These are phyloP conservation scores for Pilobolus umbonatus DNA, from an alignment of 192 early-diverging fungal genomes.

Conservation along the genomic window DNA sequence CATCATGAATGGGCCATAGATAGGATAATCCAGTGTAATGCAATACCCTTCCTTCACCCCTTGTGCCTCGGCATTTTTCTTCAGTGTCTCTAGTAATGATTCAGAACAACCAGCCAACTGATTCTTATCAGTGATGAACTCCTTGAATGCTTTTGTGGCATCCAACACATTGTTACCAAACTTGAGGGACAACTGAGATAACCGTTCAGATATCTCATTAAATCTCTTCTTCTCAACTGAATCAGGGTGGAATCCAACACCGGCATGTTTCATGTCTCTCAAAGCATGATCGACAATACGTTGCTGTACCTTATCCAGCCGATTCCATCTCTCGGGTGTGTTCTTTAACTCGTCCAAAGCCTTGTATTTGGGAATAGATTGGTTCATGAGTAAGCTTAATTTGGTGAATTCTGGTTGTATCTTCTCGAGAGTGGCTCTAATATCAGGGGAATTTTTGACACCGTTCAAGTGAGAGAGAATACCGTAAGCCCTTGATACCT, in stretches of 20 bases:
- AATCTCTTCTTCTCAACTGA: conserved; percentile 43
- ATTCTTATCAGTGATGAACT: conserved; percentile 34
- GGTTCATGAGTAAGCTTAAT: conserved; percentile 47
- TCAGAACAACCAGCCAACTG: conserved; percentile 45
- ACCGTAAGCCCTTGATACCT: conserved; percentile 42
- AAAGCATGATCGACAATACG: conserved; percentile 46
- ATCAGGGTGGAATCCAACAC: conserved; percentile 40
- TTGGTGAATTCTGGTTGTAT: conserved; percentile 49
- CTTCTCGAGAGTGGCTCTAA: conserved; percentile 43
- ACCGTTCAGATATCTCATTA: conserved; percentile 43
- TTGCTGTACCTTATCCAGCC: conserved; percentile 43
- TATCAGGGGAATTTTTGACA: conserved; percentile 48
- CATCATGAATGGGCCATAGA: conserved; percentile 52
- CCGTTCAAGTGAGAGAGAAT: conserved; percentile 47
- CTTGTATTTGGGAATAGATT: conserved; percentile 49
- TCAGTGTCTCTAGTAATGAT: conserved; percentile 36
- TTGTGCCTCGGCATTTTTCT: conserved; percentile 36
- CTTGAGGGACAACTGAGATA: conserved; percentile 43
- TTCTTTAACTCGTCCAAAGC: conserved; percentile 41
- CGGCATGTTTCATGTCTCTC: conserved; percentile 45
- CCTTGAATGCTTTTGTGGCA: conserved; percentile 48
- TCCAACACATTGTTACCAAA: conserved; percentile 54
- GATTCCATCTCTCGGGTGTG: conserved; percentile 23
- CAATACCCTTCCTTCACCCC: conserved; percentile 43
- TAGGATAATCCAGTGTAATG: conserved; percentile 50